These are phyloP conservation scores for Suhomyces kunorum DNA, from an alignment of 1,139 yeast species.

Conservation along the genomic window DNA sequence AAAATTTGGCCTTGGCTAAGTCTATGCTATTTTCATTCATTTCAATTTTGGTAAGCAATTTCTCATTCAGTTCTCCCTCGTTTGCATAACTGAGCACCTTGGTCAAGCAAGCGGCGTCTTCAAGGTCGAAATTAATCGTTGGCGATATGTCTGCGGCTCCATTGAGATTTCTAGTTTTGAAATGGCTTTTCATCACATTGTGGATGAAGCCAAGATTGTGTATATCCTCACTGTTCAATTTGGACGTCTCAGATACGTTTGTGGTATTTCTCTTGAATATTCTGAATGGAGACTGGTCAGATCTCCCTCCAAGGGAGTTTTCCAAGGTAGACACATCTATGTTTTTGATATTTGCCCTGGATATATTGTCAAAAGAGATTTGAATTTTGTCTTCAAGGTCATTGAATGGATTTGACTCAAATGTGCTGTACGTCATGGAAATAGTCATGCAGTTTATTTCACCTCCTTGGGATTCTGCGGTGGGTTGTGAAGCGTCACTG, in stretches of 20 bases:
- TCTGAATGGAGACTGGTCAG: constrained; percentile 32
- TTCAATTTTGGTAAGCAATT: constrained; percentile 14
- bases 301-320: constrained; percentile 31
- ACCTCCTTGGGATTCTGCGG: not conserved
- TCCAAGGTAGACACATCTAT: constrained; percentile 26
- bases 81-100: constrained; percentile 12
- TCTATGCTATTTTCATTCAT: not conserved
- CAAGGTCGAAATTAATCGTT: constrained; percentile 2
- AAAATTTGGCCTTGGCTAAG: constrained; percentile 21
- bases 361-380: constrained; percentile 34
- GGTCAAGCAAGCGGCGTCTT: constrained; percentile 4
- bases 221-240: constrained; percentile 28
- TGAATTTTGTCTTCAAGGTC: constrained; percentile 26
- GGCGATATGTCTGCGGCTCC: constrained; percentile 28
- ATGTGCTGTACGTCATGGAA: constrained; percentile 36
- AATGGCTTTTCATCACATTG: constrained; percentile 35
- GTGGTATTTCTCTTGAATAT: constrained; percentile 24
- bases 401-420: constrained; percentile 37
- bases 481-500: constrained; percentile 15
- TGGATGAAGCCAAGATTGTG: constrained; percentile 38
- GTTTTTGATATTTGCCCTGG: constrained; percentile 25
- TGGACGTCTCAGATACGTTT: not conserved
- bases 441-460: constrained; percentile 37
- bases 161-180: constrained; percentile 33
- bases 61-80: constrained; percentile 9